A percentile compares a stretch with the other conserved stretches of the same genome.
Conservation (phyloP, 2,329 filamentous ascomycete species). For the Clonostachys rosea region DNA sequence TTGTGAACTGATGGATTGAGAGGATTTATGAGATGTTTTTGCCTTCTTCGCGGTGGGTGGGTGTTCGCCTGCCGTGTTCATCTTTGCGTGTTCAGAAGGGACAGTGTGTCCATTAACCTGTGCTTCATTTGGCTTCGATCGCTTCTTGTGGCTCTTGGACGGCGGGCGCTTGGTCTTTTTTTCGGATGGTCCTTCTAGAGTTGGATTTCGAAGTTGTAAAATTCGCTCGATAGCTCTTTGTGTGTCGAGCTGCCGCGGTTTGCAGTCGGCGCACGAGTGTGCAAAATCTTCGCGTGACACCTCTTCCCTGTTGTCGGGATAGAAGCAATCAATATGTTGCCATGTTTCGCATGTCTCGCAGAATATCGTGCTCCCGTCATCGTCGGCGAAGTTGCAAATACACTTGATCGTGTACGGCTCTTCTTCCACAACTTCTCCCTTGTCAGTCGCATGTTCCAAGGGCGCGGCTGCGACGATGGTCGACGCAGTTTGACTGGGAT, state of each 20-base stretch:
- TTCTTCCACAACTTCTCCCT: constrained; percentile 57
- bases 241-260: constrained; percentile 69
- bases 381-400: constrained; percentile 88
- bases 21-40: constrained; percentile 77
- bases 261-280: constrained; percentile 88
- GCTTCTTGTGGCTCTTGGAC: constrained; percentile 85
- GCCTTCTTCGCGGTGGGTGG: constrained; percentile 66
- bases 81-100: constrained; percentile 12
- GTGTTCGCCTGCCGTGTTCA: constrained; percentile 52
- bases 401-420: constrained; percentile 96
- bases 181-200: constrained; percentile 47
- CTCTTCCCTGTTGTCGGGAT: constrained; percentile 67
- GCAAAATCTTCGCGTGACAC: constrained; percentile 67
- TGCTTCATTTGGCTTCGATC: constrained; percentile 65
- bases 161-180: constrained; percentile 71
- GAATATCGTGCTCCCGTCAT: constrained; percentile 96
- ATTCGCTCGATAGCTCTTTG: constrained; percentile 69
- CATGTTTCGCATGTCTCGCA: constrained; percentile 95
- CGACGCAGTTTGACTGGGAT: constrained; percentile 47
- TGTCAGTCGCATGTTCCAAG: constrained; percentile 14
- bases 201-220: constrained; percentile 51
- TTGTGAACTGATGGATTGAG: constrained; percentile 69
- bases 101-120: constrained; percentile 54
- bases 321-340: constrained; percentile 98
- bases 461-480: constrained; percentile 33